Evolutionary conservation across 129 eudicot species (phyloP), one percentile per base, ranked within the genome.

Genomic region (Saposhnikovia divaricata): DNA sequence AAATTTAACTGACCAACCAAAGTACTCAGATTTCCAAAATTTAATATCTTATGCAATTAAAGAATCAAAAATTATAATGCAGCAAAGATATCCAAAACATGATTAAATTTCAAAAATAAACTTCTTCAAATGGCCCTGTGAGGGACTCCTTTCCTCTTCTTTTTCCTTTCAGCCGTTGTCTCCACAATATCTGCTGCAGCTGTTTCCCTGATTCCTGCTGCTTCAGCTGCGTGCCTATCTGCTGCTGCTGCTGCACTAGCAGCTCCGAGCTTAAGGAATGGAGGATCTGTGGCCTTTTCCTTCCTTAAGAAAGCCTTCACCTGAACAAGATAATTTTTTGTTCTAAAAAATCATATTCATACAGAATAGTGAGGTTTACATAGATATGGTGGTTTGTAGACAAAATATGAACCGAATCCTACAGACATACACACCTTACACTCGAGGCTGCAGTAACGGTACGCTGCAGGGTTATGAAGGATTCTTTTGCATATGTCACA

Each of bases 291-390:
- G 2, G 38, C 5, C 12, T 25, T 37, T n/a, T 3, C 37, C 73
- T 50, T 75, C 47, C 14, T 59, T 21, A 3, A n/a, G 13, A 59
- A 23, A 61, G 85, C 78, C 25, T 82, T 47, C 47, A 84, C 82
- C 88, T 82, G 69, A 34, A 70, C 0, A 74, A 61, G 31, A 11
- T 14, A 51, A 43, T n/a, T 38, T 53, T 39, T 38, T 21, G 3
- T 28, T 16, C 27, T 44, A 19, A 15, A 42, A 3, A 2, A n/a
- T 61, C 18, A 61, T 2, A 8, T 2, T 2, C 4, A 2, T 61
- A 61, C 25, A 50, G 21, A 50, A 0, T 16, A 6, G 21, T 4
- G 57, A 5, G 57, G 53, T 3, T 10, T 50, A 50, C 6, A 16
- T 3, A 3, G 16, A 50, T 50, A 16, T 50, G 57, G n/a, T n/a